phyloP scores from a whole-genome alignment of 345 rosid genomes.

The Turnera subulata region DNA sequence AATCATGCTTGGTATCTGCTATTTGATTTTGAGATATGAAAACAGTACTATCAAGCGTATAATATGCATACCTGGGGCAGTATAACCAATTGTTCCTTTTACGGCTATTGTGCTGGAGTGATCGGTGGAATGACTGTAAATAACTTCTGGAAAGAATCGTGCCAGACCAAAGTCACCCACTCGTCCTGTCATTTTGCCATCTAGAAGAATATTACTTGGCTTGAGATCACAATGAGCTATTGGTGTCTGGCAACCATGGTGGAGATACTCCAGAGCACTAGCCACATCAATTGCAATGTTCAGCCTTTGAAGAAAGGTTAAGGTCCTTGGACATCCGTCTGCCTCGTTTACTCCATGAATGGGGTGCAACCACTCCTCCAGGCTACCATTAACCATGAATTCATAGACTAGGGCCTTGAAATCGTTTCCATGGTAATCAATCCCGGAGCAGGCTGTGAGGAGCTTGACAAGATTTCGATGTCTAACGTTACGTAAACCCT shows the following conservation, averaged over 20 bases:
- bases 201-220: conserved; percentile 17
- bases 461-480: conserved; percentile 26
- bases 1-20: too few species aligned
- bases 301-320: conserved; percentile 13
- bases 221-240: conserved; percentile 16
- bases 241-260: conserved; percentile 1
- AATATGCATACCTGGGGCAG: conserved; percentile 19
- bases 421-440: conserved; percentile 15
- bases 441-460: conserved; percentile 16
- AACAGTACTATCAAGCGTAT: too few species aligned
- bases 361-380: conserved; percentile 21
- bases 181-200: conserved; percentile 10
- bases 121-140: neutral
- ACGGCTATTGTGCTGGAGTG: conserved; percentile 1
- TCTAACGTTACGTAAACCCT: conserved; percentile 11
- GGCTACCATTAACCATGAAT: conserved; percentile 18
- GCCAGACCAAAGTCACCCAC: conserved; percentile 16
- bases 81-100: conserved; percentile 9
- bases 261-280: conserved; percentile 14
- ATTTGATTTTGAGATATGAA: too few species aligned
- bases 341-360: neutral
- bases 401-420: too few species aligned
- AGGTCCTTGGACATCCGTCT: neutral
- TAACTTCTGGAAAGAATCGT: conserved; percentile 4
- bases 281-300: too few species aligned